Conservation (phyloP, 2,329 filamentous ascomycete genomes). For the Harringtonia lauricola region DNA sequence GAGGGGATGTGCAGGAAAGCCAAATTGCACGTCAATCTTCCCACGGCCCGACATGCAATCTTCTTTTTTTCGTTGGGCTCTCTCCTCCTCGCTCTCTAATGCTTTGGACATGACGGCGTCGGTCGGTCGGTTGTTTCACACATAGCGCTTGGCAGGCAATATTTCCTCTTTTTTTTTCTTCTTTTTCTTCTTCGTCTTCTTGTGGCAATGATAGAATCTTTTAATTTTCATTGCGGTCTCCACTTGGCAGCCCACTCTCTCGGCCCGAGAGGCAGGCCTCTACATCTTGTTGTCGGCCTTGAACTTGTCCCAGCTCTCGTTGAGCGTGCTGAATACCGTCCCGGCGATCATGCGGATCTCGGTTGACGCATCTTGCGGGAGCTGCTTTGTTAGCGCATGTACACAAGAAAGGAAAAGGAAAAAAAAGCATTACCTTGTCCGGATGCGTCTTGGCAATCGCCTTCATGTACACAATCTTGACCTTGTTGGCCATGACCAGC, state of each 20-base stretch:
- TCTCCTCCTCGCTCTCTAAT: too few species aligned
- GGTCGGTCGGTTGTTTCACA: too few species aligned
- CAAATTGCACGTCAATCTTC: too few species aligned
- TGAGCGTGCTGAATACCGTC: conserved; percentile 55
- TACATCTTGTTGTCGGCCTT: conserved; percentile 57
- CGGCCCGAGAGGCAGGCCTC: too few species aligned
- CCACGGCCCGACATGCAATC: too few species aligned
- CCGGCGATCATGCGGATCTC: conserved; percentile 56
- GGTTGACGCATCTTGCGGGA: conserved; percentile 52
- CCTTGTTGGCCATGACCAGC: conserved; percentile 82
- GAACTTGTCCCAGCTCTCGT: conserved; percentile 66
- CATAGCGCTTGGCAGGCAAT: too few species aligned
- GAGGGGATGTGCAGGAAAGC: background rate
- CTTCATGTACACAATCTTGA: conserved; percentile 98
- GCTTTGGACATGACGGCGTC: too few species aligned
- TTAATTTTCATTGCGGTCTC: background rate
- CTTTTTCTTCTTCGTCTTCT: too few species aligned
- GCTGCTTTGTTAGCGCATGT: conserved; percentile 24
- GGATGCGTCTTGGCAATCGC: conserved; percentile 97
- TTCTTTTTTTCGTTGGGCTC: too few species aligned
- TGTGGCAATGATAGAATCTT: too few species aligned
- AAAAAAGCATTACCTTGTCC: conserved; percentile 64
- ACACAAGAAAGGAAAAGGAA: background rate
- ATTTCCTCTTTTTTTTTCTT: too few species aligned
- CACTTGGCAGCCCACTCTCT: too few species aligned